Base-by-base conservation (phyloP, 257 asterid genomes). In the Capsicum pubescens region DNA sequence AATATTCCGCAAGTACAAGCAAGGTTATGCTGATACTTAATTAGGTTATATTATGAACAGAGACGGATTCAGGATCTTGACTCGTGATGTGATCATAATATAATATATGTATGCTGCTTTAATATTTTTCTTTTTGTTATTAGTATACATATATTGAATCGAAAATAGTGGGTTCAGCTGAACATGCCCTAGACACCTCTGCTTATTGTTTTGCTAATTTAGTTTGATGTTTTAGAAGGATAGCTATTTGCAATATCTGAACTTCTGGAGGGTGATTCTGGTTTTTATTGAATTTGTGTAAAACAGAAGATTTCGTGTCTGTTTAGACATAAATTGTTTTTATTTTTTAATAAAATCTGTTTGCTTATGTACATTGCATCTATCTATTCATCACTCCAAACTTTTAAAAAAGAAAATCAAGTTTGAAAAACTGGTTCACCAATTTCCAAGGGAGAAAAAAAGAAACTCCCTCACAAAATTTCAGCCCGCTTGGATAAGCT, bases 11-110 rank as follows among this genome's bases (percentile, higher is more conserved):
- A 76, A 76, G 63, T 76, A 76, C 81, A 76, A 92, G 91, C 98
- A 94, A 81, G 99, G 99, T 7, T 83, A 91, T 80, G 82, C 97
- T 1, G 92, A 88, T 86, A 82, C 48, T 52, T 50, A 1, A 26
- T 26, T 26, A 26, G 32, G 32, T 26, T 26, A 26, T 26, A 26
- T 26, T 26, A 26, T 26, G 32, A 26, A 26, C 32, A 26, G 32
- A 1, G 32, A 26, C 32, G 1, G 32, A 26, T 26, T 26, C 32
- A 26, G 1, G 32, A 26, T 26, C 32, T 26, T 26, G 32, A 26
- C 32, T 26, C 32, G 1, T 26, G 32, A 26, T 26, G 32, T 26
- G 32, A 12, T 66, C n/a, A 5, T 66, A 32, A 11, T 6, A 5
- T 11, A 26, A 26, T 44, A 32, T 64, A 32, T 66, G 46, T 32